Conservation (phyloP, 768 basidiomycete genomes). For the Amanita thiersii region DNA sequence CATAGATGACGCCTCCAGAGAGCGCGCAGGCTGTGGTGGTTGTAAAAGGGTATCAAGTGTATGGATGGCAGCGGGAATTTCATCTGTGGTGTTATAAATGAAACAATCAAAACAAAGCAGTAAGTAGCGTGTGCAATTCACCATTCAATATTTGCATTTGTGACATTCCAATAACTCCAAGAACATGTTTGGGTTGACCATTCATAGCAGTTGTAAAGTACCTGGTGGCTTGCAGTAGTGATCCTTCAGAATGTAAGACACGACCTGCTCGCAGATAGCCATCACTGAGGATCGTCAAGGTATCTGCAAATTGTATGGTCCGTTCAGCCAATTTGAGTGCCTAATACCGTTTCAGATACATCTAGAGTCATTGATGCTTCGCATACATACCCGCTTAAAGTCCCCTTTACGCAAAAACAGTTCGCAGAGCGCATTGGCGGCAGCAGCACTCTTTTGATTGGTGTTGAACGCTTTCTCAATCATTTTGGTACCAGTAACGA, state of each 20-base stretch:
- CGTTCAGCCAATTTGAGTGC: constrained; percentile 92
- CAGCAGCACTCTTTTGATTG: constrained; percentile 70
- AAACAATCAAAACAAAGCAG: not conserved
- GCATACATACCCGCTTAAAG: constrained; percentile 41
- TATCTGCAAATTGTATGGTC: constrained; percentile 91
- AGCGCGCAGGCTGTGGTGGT: constrained; percentile 52
- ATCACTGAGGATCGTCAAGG: constrained; percentile 75
- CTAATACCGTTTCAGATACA: constrained; percentile 23
- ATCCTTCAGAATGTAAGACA: constrained; percentile 67
- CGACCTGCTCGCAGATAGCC: constrained; percentile 81
- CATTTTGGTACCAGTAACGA: constrained; percentile 58
- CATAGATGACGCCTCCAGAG: constrained; percentile 80
- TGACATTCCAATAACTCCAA: constrained; percentile 79
- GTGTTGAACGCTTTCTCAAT: constrained; percentile 76
- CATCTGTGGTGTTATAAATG: constrained; percentile 38
- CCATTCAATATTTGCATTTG: constrained; percentile 83
- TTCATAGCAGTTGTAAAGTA: constrained; percentile 64
- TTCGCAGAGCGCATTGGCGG: constrained; percentile 78
- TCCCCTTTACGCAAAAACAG: constrained; percentile 69
- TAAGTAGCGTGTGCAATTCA: constrained; percentile 19
- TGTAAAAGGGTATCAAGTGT: constrained; percentile 74
- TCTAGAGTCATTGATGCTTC: not conserved
- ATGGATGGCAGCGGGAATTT: constrained; percentile 79
- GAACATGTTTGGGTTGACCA: constrained; percentile 63
- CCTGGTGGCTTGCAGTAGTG: constrained; percentile 52